Percentiles rank a stretch among this genome's conserved stretches.
phyloP scores from a whole-genome alignment of 306 rosid genomes.

The Vigna radiata region DNA sequence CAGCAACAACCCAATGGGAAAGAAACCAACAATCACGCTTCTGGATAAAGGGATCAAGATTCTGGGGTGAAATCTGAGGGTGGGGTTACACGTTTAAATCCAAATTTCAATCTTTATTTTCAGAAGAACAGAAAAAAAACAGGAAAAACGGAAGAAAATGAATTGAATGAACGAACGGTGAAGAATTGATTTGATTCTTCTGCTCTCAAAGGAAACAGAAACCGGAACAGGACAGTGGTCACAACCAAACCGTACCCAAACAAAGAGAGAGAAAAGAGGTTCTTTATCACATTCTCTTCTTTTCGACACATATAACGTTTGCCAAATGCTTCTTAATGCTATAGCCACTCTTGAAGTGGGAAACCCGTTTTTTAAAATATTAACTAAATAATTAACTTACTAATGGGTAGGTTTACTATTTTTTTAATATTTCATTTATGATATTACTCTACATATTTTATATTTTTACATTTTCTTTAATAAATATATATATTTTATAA shows the following conservation, averaged over 20 bases:
- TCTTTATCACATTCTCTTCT: background rate
- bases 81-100: constrained; percentile 31
- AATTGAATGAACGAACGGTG: constrained; percentile 45
- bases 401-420: no score
- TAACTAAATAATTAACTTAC: no score
- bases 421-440: background rate
- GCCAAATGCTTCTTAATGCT: constrained; percentile 1
- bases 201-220: constrained; percentile 29
- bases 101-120: constrained; percentile 22
- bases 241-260: constrained; percentile 20
- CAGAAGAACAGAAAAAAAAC: background rate
- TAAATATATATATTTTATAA: background rate
- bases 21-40: background rate
- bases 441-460: no score
- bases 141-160: constrained; percentile 33
- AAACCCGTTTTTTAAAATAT: constrained; percentile 19
- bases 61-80: constrained; percentile 46
- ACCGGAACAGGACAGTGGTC: constrained; percentile 25
- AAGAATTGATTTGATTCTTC: constrained; percentile 36
- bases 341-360: constrained; percentile 31
- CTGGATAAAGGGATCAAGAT: constrained; percentile 30
- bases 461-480: no score
- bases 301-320: constrained; percentile 34
- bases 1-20: constrained; percentile 27
- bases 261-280: constrained; percentile 11